A percentile compares a stretch with the other conserved stretches of the same genome.
Evolutionary conservation across 257 asterid genomes (phyloP).

Genomic region (Galeopsis tetrahit): DNA sequence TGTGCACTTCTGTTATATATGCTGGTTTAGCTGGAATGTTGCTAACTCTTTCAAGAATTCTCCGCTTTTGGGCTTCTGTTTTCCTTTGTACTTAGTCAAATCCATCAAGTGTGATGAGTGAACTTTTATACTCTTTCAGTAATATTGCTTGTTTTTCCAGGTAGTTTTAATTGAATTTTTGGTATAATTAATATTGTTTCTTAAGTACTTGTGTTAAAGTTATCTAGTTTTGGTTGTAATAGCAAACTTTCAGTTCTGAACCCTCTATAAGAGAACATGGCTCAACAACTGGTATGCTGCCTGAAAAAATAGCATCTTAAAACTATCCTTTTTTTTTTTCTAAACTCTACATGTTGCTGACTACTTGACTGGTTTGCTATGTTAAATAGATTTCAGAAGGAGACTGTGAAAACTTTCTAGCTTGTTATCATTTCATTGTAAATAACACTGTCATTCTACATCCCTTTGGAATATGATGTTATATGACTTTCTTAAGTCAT

Average conservation of each 20-base stretch:
- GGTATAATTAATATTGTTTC: not conserved
- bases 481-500: conserved; percentile 27
- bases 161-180: not conserved
- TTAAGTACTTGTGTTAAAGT: conserved; percentile 10
- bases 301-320: not conserved
- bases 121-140: not conserved
- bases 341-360: conserved; percentile 16
- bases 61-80: not conserved
- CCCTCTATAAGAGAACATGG: not conserved
- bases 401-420: not conserved
- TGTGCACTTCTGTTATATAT: conserved; percentile 15
- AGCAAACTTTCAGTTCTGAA: not conserved
- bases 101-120: conserved; percentile 11
- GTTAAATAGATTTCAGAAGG: not conserved
- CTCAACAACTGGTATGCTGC: not conserved
- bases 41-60: not conserved
- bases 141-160: not conserved
- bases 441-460: not conserved
- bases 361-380: conserved; percentile 25
- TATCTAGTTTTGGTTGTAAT: not conserved
- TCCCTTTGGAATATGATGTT: conserved; percentile 23
- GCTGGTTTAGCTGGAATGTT: conserved; percentile 9
- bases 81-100: not conserved
- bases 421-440: not conserved
- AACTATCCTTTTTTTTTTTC: not conserved